Evolutionary conservation across 2,329 filamentous ascomycete genomes (phyloP).

Genomic region (Leptographium lundbergii): DNA sequence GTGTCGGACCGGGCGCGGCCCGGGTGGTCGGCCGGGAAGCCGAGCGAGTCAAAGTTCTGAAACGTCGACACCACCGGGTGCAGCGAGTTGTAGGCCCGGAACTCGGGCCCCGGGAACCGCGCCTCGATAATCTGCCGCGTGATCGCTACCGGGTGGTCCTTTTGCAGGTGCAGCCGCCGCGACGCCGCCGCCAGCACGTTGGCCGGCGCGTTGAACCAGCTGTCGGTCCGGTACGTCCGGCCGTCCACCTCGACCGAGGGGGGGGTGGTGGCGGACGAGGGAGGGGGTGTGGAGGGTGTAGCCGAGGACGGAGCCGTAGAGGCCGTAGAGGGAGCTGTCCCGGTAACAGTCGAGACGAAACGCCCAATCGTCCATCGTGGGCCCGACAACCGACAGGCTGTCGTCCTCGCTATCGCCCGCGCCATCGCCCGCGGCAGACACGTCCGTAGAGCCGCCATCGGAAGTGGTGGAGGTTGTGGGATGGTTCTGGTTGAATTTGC

Average conservation of each 20-base stretch:
- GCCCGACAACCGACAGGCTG: too few species aligned
- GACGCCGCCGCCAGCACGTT: conserved; percentile 64
- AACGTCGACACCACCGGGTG: conserved; percentile 71
- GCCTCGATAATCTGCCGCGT: conserved; percentile 88
- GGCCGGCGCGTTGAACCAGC: conserved; percentile 73
- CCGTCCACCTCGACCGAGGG: conserved; percentile 45
- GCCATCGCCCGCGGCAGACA: too few species aligned
- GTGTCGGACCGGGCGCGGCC: conserved; percentile 83
- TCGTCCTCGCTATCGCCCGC: too few species aligned
- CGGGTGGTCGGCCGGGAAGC: conserved; percentile 78
- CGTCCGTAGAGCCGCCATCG: too few species aligned
- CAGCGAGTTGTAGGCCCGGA: conserved; percentile 53
- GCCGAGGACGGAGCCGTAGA: background rate
- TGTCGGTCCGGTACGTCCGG: conserved; percentile 52
- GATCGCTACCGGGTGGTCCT: conserved; percentile 80
- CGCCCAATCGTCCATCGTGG: too few species aligned
- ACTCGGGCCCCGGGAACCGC: conserved; percentile 62
- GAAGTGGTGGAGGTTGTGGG: too few species aligned
- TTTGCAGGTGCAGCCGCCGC: conserved; percentile 76
- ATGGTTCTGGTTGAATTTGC: too few species aligned
- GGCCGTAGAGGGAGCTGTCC: too few species aligned
- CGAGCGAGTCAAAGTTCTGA: conserved; percentile 95
- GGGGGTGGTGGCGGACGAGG: background rate
- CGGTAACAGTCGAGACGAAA: too few species aligned
- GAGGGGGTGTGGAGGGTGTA: background rate